These are phyloP conservation scores for Fimicolochytrium jonesii DNA, from an alignment of 192 early-diverging fungal genomes.

Conservation along the genomic window DNA sequence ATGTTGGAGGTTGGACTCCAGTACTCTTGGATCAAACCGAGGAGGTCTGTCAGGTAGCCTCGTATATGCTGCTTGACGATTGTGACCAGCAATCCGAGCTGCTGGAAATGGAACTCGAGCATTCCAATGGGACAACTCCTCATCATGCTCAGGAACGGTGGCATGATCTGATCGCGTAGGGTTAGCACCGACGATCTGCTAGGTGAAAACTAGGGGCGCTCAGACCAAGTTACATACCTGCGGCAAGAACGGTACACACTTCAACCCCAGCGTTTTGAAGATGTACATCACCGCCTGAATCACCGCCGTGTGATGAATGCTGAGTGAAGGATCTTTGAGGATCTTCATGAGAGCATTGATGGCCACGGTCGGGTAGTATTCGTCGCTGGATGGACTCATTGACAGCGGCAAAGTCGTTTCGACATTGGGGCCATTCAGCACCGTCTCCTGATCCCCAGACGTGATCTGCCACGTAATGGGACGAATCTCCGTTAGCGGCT, in stretches of 20 bases:
- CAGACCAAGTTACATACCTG: slow-evolving; percentile 56
- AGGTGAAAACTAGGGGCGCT: too few species aligned
- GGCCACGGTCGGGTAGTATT: slow-evolving; percentile 87
- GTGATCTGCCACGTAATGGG: slow-evolving; percentile 25
- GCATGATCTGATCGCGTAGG: slow-evolving; percentile 66
- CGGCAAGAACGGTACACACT: slow-evolving; percentile 85
- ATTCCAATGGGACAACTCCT: slow-evolving; percentile 67
- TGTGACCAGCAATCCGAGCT: slow-evolving; percentile 73
- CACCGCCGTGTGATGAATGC: slow-evolving; percentile 77
- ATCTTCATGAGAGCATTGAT: slow-evolving; percentile 86
- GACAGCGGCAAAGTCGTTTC: slow-evolving; percentile 43
- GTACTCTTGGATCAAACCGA: slow-evolving; percentile 73
- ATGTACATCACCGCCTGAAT: slow-evolving; percentile 91
- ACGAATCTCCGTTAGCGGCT: not conserved
- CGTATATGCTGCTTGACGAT: slow-evolving; percentile 87
- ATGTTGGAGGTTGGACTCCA: slow-evolving; percentile 65
- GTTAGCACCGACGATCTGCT: not conserved
- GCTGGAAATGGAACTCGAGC: slow-evolving; percentile 88
- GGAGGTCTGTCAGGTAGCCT: slow-evolving; percentile 76
- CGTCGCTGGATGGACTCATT: slow-evolving; percentile 77
- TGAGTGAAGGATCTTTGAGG: slow-evolving; percentile 73
- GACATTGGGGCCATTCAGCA: slow-evolving; percentile 7
- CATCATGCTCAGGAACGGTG: slow-evolving; percentile 87
- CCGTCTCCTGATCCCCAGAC: slow-evolving; percentile 33
- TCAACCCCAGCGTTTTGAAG: slow-evolving; percentile 82